Conservation (phyloP, 306 rosid genomes). For the Lathyrus sativus region DNA sequence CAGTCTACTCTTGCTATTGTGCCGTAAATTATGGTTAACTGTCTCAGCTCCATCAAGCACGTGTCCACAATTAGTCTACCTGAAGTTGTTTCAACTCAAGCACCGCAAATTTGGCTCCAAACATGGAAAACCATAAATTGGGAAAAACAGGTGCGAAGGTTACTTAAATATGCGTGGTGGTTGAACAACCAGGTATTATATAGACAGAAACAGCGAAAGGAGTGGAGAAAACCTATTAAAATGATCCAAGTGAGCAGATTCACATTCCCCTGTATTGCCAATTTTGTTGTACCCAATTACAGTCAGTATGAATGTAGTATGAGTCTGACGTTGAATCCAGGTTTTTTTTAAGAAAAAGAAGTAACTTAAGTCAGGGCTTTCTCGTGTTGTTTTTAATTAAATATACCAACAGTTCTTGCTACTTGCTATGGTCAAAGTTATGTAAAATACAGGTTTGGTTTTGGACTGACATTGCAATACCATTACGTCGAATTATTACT, state of each 20-base stretch:
- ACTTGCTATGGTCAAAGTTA: constrained; percentile 25
- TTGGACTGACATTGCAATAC: constrained; percentile 22
- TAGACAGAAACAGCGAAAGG: constrained; percentile 34
- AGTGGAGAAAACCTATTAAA: constrained; percentile 24
- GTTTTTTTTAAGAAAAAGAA: background rate
- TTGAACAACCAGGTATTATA: constrained; percentile 17
- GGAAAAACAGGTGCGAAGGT: constrained; percentile 19
- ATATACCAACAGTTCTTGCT: constrained; percentile 10
- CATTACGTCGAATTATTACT: constrained; percentile 25
- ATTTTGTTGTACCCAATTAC: constrained; percentile 42
- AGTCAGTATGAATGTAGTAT: constrained; percentile 17
- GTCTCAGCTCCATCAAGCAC: constrained; percentile 30
- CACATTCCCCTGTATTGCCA: constrained; percentile 27
- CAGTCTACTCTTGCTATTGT: constrained; percentile 31
- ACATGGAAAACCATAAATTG: constrained; percentile 31
- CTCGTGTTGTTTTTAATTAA: background rate
- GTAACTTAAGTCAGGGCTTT: background rate
- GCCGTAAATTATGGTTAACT: constrained; percentile 30
- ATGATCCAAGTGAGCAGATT: constrained; percentile 25
- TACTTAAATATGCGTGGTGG: constrained; percentile 35
- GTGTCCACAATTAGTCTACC: constrained; percentile 27
- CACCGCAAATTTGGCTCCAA: constrained; percentile 19
- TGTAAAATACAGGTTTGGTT: constrained; percentile 37
- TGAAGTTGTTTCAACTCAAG: constrained; percentile 5
- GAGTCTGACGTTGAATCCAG: constrained; percentile 28